These are phyloP conservation scores for Aspergillus ostianus DNA, from an alignment of 495 filamentous ascomycete species.

Conservation along the genomic window DNA sequence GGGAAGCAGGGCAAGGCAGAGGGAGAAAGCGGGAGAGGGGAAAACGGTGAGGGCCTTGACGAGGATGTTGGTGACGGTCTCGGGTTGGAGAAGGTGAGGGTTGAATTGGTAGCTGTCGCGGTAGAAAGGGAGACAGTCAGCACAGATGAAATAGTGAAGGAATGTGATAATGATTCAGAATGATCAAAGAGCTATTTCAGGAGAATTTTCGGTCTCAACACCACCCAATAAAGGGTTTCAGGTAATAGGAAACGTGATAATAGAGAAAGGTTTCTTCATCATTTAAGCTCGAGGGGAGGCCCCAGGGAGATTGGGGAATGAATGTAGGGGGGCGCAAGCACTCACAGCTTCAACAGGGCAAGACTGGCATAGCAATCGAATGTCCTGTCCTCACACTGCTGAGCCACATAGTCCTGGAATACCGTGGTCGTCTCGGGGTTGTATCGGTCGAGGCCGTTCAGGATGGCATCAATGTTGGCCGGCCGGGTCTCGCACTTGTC, in stretches of 20 bases:
- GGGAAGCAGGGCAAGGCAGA: conserved; percentile 88
- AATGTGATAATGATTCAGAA: neutral
- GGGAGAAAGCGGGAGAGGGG: conserved; percentile 92
- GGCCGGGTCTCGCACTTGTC: conserved; percentile 67
- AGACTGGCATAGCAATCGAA: conserved; percentile 96
- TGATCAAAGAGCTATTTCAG: conserved; percentile 21
- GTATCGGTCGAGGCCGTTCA: conserved; percentile 93
- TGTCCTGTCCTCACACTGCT: conserved; percentile 92
- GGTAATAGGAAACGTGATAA: conserved; percentile 98
- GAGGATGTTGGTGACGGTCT: conserved; percentile 97
- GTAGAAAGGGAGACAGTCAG: conserved; percentile 10
- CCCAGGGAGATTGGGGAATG: neutral
- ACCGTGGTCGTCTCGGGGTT: conserved; percentile 94
- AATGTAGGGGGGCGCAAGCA: conserved; percentile 26
- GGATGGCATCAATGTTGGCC: conserved; percentile 83
- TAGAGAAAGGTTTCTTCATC: conserved; percentile 64
- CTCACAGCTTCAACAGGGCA: conserved; percentile 96
- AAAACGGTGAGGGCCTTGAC: conserved; percentile 97
- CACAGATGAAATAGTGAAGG: neutral
- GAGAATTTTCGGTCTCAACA: conserved; percentile 37
- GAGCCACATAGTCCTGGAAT: conserved; percentile 91
- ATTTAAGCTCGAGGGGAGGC: conserved; percentile 20
- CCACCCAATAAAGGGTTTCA: conserved; percentile 51
- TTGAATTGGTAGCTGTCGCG: conserved; percentile 94
- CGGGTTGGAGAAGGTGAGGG: conserved; percentile 93